phyloP scores from a whole-genome alignment of 1,139 yeast species.

The Saccharomyces uvarum region DNA sequence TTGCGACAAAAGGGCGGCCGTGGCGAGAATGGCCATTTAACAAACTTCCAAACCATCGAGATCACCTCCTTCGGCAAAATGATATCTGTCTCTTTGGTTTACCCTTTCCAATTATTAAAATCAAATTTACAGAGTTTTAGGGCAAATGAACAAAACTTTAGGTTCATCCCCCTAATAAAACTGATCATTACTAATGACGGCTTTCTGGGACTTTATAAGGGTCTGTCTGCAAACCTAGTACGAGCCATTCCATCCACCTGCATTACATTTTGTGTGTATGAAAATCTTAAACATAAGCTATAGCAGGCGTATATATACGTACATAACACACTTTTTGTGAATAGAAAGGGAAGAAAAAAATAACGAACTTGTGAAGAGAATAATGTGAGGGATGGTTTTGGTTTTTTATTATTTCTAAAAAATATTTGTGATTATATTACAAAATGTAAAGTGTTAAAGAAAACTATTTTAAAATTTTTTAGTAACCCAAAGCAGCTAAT shows the following conservation, averaged over 20 bases:
- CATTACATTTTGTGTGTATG: conserved; percentile 61
- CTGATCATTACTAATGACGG: conserved; percentile 43
- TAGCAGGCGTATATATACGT: background rate
- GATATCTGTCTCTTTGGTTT: conserved; percentile 58
- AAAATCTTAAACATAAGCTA: conserved; percentile 34
- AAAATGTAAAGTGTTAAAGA: background rate
- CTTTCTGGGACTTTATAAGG: conserved; percentile 63
- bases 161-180: conserved; percentile 30
- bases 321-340: too few relatives aligned
- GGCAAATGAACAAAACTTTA: conserved; percentile 37
- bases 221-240: conserved; percentile 51
- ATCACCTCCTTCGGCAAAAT: conserved; percentile 67
- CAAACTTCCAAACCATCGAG: conserved; percentile 50
- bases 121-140: conserved; percentile 63
- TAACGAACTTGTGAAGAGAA: background rate
- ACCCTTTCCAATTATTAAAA: conserved; percentile 79
- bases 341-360: background rate
- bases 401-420: background rate
- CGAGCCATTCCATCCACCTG: conserved; percentile 73
- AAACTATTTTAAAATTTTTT: conserved; percentile 30
- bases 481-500: conserved; percentile 82
- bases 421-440: background rate
- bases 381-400: background rate
- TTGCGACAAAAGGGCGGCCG: conserved; percentile 14
- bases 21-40: conserved; percentile 29